These are phyloP conservation scores for Penicillium flavigenum DNA, from an alignment of 495 filamentous ascomycete species.

Conservation along the genomic window DNA sequence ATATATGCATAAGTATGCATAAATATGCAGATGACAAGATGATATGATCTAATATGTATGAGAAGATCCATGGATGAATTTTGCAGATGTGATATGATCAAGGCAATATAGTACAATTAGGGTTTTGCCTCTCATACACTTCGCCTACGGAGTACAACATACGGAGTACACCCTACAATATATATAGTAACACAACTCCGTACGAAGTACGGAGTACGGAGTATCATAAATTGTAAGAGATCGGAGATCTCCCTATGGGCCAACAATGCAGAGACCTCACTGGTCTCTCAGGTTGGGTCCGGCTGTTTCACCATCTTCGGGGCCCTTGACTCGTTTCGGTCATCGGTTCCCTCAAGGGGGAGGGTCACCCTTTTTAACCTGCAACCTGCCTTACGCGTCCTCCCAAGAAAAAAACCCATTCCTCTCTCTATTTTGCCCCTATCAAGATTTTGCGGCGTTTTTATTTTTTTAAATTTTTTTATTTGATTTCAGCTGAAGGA, in stretches of 20 bases:
- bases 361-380: constrained; percentile 24
- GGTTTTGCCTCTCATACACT: background rate
- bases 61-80: background rate
- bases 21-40: background rate
- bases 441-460: constrained; percentile 14
- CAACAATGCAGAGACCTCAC: constrained; percentile 24
- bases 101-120: background rate
- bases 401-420: constrained; percentile 16
- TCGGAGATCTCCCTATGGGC: constrained; percentile 14
- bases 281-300: constrained; percentile 15
- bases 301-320: constrained; percentile 41
- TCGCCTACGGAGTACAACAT: too few relatives aligned
- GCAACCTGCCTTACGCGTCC: constrained; percentile 41
- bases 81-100: background rate
- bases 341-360: constrained; percentile 13
- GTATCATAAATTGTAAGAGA: background rate
- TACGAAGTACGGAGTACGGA: background rate
- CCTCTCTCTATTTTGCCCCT: constrained; percentile 9
- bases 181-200: background rate
- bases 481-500: constrained; percentile 23
- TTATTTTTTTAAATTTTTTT: constrained; percentile 3
- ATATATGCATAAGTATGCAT: background rate
- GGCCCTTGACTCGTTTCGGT: constrained; percentile 37
- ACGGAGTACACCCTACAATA: background rate
- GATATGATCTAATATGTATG: background rate